Percentiles rank a stretch among this genome's conserved stretches.
Conservation (phyloP, 352 stramenopile genomes). For the Globisporangium spiculum region DNA sequence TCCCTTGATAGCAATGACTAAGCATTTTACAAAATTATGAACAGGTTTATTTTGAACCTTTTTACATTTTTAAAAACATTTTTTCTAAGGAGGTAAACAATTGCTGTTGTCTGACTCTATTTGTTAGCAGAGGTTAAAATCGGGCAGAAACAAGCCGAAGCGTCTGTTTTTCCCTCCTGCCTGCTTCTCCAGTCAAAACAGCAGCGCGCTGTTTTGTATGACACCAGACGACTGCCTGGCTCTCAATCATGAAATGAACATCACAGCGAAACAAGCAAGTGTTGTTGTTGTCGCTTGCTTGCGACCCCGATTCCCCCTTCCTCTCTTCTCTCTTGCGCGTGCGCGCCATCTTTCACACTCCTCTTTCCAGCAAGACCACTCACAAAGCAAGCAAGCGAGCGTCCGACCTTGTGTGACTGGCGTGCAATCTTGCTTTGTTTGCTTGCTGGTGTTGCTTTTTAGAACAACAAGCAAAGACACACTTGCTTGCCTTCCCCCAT, state of each 20-base stretch:
- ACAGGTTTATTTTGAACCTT: too few relatives aligned
- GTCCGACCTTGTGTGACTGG: not conserved
- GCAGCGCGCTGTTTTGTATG: not conserved
- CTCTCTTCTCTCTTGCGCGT: not conserved
- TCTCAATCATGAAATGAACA: not conserved
- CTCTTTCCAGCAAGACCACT: not conserved
- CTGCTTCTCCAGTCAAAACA: not conserved
- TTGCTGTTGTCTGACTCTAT: not conserved
- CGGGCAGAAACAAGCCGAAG: not conserved
- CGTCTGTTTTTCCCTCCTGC: not conserved
- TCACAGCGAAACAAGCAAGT: not conserved
- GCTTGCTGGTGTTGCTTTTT: not conserved
- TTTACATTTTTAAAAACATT: not conserved
- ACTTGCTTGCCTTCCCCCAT: not conserved
- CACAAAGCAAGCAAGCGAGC: not conserved
- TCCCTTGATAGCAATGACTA: too few relatives aligned
- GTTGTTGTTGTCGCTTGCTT: not conserved
- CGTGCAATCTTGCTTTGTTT: not conserved
- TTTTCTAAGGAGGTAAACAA: not conserved
- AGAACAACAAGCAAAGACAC: not conserved
- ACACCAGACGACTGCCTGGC: not conserved
- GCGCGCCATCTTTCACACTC: not conserved
- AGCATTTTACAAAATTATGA: too few relatives aligned
- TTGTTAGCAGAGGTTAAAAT: not conserved
- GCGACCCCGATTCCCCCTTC: not conserved